Percentiles rank a stretch among this genome's conserved stretches.
These are phyloP conservation scores for Nicotiana undulata DNA, from an alignment of 257 asterid genomes.

Conservation along the genomic window DNA sequence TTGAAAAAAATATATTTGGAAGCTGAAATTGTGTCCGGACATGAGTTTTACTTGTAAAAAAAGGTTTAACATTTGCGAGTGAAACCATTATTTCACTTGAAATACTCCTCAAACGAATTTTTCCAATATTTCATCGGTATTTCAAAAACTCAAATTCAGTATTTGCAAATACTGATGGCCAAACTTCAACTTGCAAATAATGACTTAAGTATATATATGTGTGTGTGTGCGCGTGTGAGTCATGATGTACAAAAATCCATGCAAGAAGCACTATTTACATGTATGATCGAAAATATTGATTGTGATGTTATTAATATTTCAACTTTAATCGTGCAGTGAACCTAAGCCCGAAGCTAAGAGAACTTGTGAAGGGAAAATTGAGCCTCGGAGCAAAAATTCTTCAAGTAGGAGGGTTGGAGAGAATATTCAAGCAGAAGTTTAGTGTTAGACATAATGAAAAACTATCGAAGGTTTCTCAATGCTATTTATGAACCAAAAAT, in stretches of 20 bases:
- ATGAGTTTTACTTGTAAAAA: neutral
- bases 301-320: too few relatives aligned
- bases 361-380: slow-evolving; percentile 42
- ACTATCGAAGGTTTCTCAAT: slow-evolving; percentile 18
- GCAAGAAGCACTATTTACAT: neutral
- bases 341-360: slow-evolving; percentile 34
- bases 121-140: neutral
- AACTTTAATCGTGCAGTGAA: slow-evolving; percentile 23
- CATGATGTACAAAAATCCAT: neutral
- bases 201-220: neutral
- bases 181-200: neutral
- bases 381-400: slow-evolving; percentile 33
- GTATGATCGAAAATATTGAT: neutral
- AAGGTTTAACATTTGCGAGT: neutral
- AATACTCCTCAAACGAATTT: neutral
- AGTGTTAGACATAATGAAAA: slow-evolving; percentile 8
- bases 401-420: slow-evolving; percentile 13
- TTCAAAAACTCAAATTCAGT: neutral
- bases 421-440: slow-evolving; percentile 13
- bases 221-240: too few relatives aligned
- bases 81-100: neutral
- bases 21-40: neutral
- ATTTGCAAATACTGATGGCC: neutral
- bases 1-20: neutral
- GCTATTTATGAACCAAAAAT: slow-evolving; percentile 16